Evolutionary conservation across 345 rosid genomes (phyloP).

Genomic region (Moricandia arvensis): DNA sequence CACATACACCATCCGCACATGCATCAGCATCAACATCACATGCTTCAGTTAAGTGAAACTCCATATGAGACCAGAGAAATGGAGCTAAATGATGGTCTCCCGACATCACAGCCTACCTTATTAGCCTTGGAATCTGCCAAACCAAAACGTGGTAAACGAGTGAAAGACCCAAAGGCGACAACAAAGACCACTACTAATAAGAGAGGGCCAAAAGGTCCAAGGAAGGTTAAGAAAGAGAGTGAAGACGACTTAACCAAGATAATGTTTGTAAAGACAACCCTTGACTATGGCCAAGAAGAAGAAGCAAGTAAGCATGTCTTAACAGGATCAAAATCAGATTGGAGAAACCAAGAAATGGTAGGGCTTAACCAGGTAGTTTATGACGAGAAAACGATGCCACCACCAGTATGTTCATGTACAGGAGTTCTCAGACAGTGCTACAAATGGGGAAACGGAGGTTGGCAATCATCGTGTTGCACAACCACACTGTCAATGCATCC

Average conservation of each 20-base stretch:
- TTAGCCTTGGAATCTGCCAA: conserved; percentile 52
- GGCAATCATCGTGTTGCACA: conserved; percentile 99
- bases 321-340: conserved; percentile 62
- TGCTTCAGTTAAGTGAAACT: conserved; percentile 56
- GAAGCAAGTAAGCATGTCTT: conserved; percentile 32
- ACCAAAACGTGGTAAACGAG: conserved; percentile 64
- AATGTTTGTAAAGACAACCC: conserved; percentile 57
- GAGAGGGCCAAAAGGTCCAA: conserved; percentile 59
- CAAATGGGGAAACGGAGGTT: conserved; percentile 99
- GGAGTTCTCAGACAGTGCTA: conserved; percentile 88
- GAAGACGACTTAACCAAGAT: conserved; percentile 61
- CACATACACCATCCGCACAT: conserved; percentile 71
- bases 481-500: conserved; percentile 84
- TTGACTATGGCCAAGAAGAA: conserved; percentile 57
- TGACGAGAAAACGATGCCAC: conserved; percentile 86
- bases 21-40: conserved; percentile 63
- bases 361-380: conserved; percentile 91
- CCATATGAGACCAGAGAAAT: conserved; percentile 60
- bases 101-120: conserved; percentile 42
- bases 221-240: conserved; percentile 75
- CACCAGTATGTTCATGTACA: conserved; percentile 95
- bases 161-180: conserved; percentile 59
- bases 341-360: conserved; percentile 79
- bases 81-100: conserved; percentile 49
- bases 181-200: conserved; percentile 47